A percentile compares a stretch with the other conserved stretches of the same genome.
These are phyloP conservation scores for Mycena galericulata DNA, from an alignment of 768 basidiomycete species.

Conservation along the genomic window DNA sequence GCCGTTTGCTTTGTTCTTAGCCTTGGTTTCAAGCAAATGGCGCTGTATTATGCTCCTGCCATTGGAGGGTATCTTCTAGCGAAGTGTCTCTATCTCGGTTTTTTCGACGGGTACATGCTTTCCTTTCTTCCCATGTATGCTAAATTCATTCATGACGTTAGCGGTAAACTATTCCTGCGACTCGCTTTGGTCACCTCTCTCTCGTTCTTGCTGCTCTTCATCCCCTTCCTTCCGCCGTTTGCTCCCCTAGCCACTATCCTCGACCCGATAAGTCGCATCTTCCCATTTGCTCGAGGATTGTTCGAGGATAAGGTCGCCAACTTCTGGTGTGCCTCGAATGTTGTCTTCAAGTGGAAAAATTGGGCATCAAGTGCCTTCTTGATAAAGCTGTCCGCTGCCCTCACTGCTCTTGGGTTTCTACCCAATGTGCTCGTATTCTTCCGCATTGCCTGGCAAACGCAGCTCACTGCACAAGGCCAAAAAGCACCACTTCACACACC, in stretches of 20 bases:
- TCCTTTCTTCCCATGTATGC: not conserved
- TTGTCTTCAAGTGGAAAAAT: slow-evolving; percentile 86
- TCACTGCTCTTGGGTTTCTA: slow-evolving; percentile 80
- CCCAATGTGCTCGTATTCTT: slow-evolving; percentile 65
- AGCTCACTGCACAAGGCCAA: slow-evolving; percentile 24
- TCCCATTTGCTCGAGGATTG: slow-evolving; percentile 90
- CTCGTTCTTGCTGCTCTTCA: slow-evolving; percentile 78
- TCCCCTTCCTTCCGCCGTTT: slow-evolving; percentile 84
- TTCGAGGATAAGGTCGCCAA: slow-evolving; percentile 98
- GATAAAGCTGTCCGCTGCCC: slow-evolving; percentile 70
- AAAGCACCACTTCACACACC: slow-evolving; percentile 50
- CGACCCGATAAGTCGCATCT: slow-evolving; percentile 84
- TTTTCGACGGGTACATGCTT: slow-evolving; percentile 68
- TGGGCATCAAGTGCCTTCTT: slow-evolving; percentile 62
- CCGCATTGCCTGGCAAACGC: slow-evolving; percentile 48
- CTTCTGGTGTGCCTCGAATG: slow-evolving; percentile 95
- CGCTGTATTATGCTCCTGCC: slow-evolving; percentile 92
- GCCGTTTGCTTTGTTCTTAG: slow-evolving; percentile 87
- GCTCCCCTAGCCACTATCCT: slow-evolving; percentile 60
- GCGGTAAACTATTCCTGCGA: slow-evolving; percentile 69
- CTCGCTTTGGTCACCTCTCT: slow-evolving; percentile 71
- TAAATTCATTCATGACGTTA: slow-evolving; percentile 30
- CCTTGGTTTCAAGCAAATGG: slow-evolving; percentile 96
- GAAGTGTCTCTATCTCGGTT: slow-evolving; percentile 89
- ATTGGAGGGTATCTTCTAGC: slow-evolving; percentile 92